phyloP scores from a whole-genome alignment of 2,329 filamentous ascomycete genomes.

The Sordariomycetes sp. region DNA sequence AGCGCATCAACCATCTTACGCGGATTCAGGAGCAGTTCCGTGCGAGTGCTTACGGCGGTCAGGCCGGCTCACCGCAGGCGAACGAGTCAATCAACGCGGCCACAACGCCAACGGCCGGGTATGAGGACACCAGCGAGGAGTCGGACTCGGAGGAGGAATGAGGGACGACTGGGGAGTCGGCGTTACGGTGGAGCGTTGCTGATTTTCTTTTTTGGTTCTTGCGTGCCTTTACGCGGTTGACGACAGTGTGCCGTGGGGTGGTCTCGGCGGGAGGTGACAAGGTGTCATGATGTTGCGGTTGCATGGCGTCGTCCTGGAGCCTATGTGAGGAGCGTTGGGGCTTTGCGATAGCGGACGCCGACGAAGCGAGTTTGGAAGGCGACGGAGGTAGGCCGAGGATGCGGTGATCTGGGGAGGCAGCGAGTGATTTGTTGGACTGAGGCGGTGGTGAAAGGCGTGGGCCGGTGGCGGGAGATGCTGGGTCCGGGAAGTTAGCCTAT shows the following conservation, averaged over 20 bases:
- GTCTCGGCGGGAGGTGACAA: neutral
- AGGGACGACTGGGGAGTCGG: slow-evolving; percentile 1
- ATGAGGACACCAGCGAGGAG: slow-evolving; percentile 18
- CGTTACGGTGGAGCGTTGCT: neutral
- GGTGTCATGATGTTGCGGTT: too few species aligned
- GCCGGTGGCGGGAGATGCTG: neutral
- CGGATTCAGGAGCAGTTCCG: slow-evolving; percentile 28
- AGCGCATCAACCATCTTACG: slow-evolving; percentile 46
- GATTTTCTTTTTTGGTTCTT: neutral
- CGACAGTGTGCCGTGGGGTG: neutral
- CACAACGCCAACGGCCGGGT: slow-evolving; percentile 1
- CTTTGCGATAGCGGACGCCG: too few species aligned
- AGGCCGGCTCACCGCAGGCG: slow-evolving; percentile 7
- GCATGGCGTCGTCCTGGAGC: too few species aligned
- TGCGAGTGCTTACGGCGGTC: neutral
- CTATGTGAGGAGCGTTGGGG: too few species aligned
- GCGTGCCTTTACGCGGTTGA: neutral
- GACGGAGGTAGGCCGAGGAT: neutral
- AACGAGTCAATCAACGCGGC: slow-evolving; percentile 3
- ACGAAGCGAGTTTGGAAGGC: neutral
- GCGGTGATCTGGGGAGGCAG: neutral
- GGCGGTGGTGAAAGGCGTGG: neutral
- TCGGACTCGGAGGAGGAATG: slow-evolving; percentile 35
- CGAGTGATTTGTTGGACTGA: neutral
- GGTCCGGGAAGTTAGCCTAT: neutral